Percentiles rank a stretch among this genome's conserved stretches.
phyloP scores from a whole-genome alignment of 371 early-diverging fungal species.

The Chytridium lagenaria region DNA sequence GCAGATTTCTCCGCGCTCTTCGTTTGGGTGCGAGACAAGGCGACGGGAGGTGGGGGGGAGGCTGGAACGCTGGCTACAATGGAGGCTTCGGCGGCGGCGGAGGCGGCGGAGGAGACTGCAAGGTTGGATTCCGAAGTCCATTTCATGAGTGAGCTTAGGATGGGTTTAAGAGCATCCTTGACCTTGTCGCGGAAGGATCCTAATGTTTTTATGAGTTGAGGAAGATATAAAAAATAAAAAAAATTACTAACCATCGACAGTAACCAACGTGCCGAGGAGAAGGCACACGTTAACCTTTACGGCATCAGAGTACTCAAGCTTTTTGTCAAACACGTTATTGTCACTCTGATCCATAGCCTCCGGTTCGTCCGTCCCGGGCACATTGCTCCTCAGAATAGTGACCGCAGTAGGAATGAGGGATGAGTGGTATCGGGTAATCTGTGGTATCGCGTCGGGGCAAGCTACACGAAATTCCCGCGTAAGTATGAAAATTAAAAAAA shows the following conservation, averaged over 20 bases:
- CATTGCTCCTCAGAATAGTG: conserved; percentile 45
- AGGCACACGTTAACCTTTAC: conserved; percentile 50
- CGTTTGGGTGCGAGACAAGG: conserved; percentile 29
- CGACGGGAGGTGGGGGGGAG: conserved; percentile 23
- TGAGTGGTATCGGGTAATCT: conserved; percentile 42
- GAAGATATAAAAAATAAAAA: background rate
- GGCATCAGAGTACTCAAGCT: conserved; percentile 43
- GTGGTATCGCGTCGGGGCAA: conserved; percentile 36
- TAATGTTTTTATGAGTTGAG: background rate
- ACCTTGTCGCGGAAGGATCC: conserved; percentile 14
- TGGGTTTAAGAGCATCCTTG: conserved; percentile 6
- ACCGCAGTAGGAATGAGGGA: conserved; percentile 44
- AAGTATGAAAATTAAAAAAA: background rate
- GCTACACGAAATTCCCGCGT: conserved; percentile 21
- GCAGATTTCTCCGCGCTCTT: conserved; percentile 25
- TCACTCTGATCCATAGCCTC: background rate
- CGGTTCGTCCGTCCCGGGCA: conserved; percentile 14
- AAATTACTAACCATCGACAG: conserved; percentile 37
- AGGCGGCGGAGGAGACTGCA: conserved; percentile 4
- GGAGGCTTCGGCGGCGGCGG: conserved; percentile 1
- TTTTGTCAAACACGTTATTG: background rate
- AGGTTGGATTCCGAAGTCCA: conserved; percentile 25
- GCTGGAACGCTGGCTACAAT: conserved; percentile 5
- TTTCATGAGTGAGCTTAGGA: conserved; percentile 1
- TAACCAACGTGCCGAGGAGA: conserved; percentile 36